phyloP scores from a whole-genome alignment of 805 yeast genomes.

The Candida maesae region DNA sequence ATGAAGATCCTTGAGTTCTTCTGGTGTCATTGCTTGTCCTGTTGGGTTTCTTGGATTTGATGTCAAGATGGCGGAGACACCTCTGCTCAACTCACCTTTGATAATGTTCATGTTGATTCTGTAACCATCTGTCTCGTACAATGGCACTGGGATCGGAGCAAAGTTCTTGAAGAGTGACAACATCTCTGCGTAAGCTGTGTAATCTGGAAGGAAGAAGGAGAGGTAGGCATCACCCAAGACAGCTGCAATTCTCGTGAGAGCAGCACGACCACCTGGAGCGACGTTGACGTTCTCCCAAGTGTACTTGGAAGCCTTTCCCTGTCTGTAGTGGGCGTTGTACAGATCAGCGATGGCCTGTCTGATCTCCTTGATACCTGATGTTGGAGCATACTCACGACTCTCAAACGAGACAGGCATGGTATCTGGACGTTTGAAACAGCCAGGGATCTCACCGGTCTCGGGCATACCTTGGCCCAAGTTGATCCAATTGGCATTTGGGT shows the following conservation, averaged over 20 bases:
- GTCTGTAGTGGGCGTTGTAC: constrained; percentile 52
- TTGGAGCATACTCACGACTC: constrained; percentile 55
- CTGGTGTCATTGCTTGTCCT: constrained; percentile 47
- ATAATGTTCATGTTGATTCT: constrained; percentile 50
- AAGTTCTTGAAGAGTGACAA: constrained; percentile 57
- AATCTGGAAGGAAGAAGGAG: constrained; percentile 58
- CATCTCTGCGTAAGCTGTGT: constrained; percentile 66
- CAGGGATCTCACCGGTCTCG: constrained; percentile 57
- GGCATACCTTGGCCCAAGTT: constrained; percentile 66
- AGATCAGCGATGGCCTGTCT: constrained; percentile 56
- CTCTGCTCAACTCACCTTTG: constrained; percentile 49
- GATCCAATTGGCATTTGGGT: constrained; percentile 44
- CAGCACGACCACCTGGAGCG: constrained; percentile 65
- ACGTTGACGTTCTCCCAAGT: constrained; percentile 58
- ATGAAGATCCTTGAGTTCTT: constrained; percentile 46
- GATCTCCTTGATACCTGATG: constrained; percentile 51
- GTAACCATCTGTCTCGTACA: constrained; percentile 53
- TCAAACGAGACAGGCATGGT: constrained; percentile 43
- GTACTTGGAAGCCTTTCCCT: constrained; percentile 46
- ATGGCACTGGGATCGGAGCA: constrained; percentile 60
- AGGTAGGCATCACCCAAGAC: constrained; percentile 55
- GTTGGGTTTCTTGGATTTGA: constrained; percentile 65
- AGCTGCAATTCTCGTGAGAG: constrained; percentile 58
- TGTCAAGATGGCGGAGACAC: constrained; percentile 54
- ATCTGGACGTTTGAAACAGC: constrained; percentile 52